These are phyloP conservation scores for Fomitopsis pulvina DNA, from an alignment of 768 basidiomycete genomes.

Conservation along the genomic window DNA sequence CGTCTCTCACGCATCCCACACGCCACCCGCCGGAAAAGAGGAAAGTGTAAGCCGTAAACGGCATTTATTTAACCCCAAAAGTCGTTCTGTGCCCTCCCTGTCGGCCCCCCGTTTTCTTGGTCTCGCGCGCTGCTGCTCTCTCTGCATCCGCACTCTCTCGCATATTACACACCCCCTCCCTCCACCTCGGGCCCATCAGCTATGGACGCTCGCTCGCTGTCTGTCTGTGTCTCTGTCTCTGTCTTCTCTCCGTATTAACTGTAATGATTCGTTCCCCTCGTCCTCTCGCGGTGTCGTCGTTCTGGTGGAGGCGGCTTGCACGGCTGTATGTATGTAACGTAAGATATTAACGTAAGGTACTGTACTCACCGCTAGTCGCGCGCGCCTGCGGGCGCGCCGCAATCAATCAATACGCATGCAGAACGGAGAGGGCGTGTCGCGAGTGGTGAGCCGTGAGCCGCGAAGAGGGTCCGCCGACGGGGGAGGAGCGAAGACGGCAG, in stretches of 20 bases:
- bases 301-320: too few species aligned
- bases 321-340: conserved; percentile 2
- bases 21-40: not conserved
- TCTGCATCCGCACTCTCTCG: conserved; percentile 1
- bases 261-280: not conserved
- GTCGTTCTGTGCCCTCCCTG: not conserved
- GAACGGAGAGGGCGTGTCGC: not conserved
- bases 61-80: not conserved
- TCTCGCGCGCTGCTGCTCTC: not conserved
- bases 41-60: not conserved
- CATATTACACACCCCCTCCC: not conserved
- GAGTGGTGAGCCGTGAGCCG: too few species aligned
- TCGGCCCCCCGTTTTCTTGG: conserved; percentile 1
- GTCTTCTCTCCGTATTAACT: not conserved
- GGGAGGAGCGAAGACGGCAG: too few species aligned
- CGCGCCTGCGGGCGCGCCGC: not conserved
- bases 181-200: not conserved
- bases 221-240: not conserved
- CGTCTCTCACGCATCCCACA: not conserved
- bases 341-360: conserved; percentile 3
- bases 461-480: too few species aligned
- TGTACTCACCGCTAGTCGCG: not conserved
- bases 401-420: not conserved
- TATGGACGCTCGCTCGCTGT: too few species aligned
- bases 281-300: too few species aligned